Conservation (phyloP, 495 filamentous ascomycete species). For the Parathielavia hyrcaniae region DNA sequence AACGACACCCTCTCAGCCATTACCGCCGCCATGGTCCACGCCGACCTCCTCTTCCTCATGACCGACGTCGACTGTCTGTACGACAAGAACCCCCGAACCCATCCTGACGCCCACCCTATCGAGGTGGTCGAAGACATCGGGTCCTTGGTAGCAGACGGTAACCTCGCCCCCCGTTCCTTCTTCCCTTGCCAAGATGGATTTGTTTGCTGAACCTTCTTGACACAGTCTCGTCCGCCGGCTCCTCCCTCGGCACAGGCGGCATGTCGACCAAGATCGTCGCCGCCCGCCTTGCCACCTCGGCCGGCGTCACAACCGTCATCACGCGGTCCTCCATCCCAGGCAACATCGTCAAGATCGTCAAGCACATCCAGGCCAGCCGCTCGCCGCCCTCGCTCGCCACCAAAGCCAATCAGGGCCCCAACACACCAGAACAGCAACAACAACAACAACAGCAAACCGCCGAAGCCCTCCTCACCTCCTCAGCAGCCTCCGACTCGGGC, state of each 20-base stretch:
- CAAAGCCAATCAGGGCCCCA: conserved; percentile 18
- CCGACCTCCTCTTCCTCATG: conserved; percentile 96
- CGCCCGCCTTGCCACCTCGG: conserved; percentile 85
- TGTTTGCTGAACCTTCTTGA: not conserved
- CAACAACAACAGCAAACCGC: not conserved
- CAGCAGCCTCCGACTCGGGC: conserved; percentile 15
- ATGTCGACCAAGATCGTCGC: conserved; percentile 98
- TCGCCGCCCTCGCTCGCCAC: conserved; percentile 26
- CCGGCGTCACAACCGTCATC: conserved; percentile 92
- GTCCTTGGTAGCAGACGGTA: conserved; percentile 75
- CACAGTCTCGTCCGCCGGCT: conserved; percentile 77
- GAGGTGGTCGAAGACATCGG: conserved; percentile 88
- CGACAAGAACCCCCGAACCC: conserved; percentile 81
- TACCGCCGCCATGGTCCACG: conserved; percentile 94
- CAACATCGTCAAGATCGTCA: conserved; percentile 85
- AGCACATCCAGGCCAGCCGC: conserved; percentile 62
- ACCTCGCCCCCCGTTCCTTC: not conserved
- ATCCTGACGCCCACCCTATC: conserved; percentile 81
- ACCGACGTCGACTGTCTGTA: conserved; percentile 98
- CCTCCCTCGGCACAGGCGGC: conserved; percentile 85
- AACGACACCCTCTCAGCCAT: conserved; percentile 97
- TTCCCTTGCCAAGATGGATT: not conserved
- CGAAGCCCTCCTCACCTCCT: conserved; percentile 23
- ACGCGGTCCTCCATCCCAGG: conserved; percentile 84
- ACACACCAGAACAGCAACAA: conserved; percentile 1